Conservation (phyloP, 257 asterid species). For the Cruciata laevipes region DNA sequence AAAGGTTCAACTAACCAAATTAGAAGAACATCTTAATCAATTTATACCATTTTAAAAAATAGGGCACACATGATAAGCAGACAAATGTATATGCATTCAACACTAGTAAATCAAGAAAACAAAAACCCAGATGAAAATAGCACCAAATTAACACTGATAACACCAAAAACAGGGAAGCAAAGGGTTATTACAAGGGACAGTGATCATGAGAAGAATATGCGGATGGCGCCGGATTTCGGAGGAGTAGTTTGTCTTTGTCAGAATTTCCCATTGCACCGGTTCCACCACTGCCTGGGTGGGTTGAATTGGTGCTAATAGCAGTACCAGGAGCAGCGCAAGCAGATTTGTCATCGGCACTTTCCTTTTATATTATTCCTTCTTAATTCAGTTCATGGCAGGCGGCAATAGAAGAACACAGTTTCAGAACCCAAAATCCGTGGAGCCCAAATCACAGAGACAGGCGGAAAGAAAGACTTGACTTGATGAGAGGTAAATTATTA, state of each 20-base stretch:
- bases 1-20: conserved; percentile 18
- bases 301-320: not conserved
- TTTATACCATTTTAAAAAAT: not conserved
- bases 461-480: not conserved
- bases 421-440: not conserved
- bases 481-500: no score
- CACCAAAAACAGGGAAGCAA: not conserved
- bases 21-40: not conserved
- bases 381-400: not conserved
- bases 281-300: not conserved
- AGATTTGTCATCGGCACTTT: not conserved
- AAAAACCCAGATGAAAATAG: not conserved
- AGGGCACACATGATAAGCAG: not conserved
- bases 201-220: conserved; percentile 58
- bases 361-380: not conserved
- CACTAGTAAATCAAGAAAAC: not conserved
- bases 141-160: not conserved
- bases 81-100: not conserved
- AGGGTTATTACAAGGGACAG: conserved; percentile 65
- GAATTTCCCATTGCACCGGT: conserved; percentile 54
- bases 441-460: not conserved
- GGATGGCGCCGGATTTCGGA: conserved; percentile 69
- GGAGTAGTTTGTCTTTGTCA: conserved; percentile 53
- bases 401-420: not conserved
- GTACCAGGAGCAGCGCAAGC: not conserved